Base-by-base conservation (phyloP, 306 rosid genomes). In the Begonia loranthoides region DNA sequence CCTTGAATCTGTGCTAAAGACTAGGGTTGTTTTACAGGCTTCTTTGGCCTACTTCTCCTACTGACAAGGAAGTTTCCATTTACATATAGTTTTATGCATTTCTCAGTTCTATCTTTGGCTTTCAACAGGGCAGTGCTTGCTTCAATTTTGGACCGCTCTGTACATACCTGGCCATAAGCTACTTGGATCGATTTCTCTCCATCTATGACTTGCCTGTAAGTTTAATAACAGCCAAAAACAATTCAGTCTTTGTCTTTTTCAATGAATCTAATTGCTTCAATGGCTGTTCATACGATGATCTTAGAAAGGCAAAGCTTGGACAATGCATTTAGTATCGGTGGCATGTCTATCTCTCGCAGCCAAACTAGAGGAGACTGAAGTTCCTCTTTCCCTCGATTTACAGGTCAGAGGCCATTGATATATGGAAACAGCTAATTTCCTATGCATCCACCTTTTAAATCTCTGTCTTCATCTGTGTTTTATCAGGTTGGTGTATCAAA, bases 331-430 rank as follows among this genome's bases (percentile, higher is more conserved):
- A 72, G 41, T 83, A 77, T 93, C 94, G 9, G 93, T 86, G 69
- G 84, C 96, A 3, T 86, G 99, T 51, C 49, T 92, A 65, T 83
- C 96, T 40, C 76, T 92, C 15, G 96, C 99, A 9, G 94, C 96
- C 64, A 92, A 92, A 77, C 41, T 83, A 58, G 99, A 92, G 28
- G 99, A 86, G 77, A 80, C 84, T 47, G 77, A 79, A 38, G 84
- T 83, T 55, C 99, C 99, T 11, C 44, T 73, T 28, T 10, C 61
- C 51, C 55, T 78, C 61, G 94, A 92, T 78, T 76, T 90, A 59
- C 99, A 92, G 93, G 99, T 92, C 15, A 13, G 49, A 11, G 15
- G 14, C 8, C 36, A 28, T 4, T 28, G 8, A 22, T 28, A 28
- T 28, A 28, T 28, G 8, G 1, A 28, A 28, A 28, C 36, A 28